Percentiles rank a stretch among this genome's conserved stretches.
These are phyloP conservation scores for Gossypioides kirkii DNA, from an alignment of 345 rosid genomes.

Conservation along the genomic window DNA sequence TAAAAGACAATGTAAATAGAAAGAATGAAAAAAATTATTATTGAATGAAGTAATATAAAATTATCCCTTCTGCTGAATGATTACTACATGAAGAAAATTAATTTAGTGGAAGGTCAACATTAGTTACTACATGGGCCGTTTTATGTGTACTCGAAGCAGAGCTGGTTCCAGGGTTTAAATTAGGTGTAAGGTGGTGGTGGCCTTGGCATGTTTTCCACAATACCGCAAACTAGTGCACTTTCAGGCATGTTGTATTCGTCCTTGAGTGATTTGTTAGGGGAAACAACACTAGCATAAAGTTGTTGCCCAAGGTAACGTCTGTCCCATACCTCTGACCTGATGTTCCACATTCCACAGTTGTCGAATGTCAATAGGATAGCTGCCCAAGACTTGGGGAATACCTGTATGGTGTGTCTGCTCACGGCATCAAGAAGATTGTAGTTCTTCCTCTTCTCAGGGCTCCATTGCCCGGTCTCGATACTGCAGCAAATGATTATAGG, in stretches of 20 bases:
- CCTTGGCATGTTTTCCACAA: conserved; percentile 46
- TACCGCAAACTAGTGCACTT: conserved; percentile 51
- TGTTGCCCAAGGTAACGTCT: conserved; percentile 70
- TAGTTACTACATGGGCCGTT: neutral
- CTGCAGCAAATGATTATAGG: too few species aligned
- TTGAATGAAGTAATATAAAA: too few species aligned
- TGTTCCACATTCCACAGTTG: conserved; percentile 94
- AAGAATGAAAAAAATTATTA: too few species aligned
- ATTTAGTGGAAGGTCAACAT: neutral
- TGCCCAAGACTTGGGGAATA: conserved; percentile 82
- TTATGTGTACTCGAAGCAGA: neutral
- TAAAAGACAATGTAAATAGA: too few species aligned
- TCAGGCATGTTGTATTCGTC: conserved; percentile 87
- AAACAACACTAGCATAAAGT: conserved; percentile 54
- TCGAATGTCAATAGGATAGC: conserved; percentile 77
- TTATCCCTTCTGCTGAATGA: too few species aligned
- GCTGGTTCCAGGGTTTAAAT: neutral
- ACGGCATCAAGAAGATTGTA: conserved; percentile 81
- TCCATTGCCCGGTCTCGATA: neutral
- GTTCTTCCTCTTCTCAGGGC: conserved; percentile 15
- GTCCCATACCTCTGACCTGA: conserved; percentile 66
- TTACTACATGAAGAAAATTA: too few species aligned
- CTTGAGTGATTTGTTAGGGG: conserved; percentile 66
- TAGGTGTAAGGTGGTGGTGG: conserved; percentile 48
- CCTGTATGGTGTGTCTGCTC: conserved; percentile 83